A percentile compares a stretch with the other conserved stretches of the same genome.
Evolutionary conservation across 2,329 filamentous ascomycete genomes (phyloP).

Genomic region (Pleomassaria siparia): DNA sequence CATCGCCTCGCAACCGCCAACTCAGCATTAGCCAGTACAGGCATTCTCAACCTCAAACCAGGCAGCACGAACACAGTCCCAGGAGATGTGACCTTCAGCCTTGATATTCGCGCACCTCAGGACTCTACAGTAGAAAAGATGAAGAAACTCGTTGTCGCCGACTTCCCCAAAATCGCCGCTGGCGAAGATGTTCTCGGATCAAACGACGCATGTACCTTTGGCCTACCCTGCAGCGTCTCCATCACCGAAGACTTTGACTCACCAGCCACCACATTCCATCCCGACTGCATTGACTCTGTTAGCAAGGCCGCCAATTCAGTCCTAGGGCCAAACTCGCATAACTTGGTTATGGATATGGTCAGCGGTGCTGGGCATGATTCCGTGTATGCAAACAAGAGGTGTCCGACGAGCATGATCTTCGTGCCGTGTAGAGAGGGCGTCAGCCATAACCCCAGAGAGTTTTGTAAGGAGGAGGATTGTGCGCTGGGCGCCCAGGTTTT

Average conservation of each 20-base stretch:
- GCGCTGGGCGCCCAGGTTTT: constrained; percentile 52
- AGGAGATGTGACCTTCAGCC: constrained; percentile 65
- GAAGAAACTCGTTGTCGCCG: constrained; percentile 57
- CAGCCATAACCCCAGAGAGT: constrained; percentile 52
- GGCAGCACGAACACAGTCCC: constrained; percentile 76
- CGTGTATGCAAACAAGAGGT: constrained; percentile 48
- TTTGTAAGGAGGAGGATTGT: constrained; percentile 49
- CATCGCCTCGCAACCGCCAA: constrained; percentile 63
- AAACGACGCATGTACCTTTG: constrained; percentile 47
- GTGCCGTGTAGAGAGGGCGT: constrained; percentile 51
- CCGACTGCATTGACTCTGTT: constrained; percentile 67
- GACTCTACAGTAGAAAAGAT: constrained; percentile 60
- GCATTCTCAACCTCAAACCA: constrained; percentile 66
- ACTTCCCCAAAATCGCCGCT: constrained; percentile 62
- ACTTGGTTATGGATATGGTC: constrained; percentile 61
- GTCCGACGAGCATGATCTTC: constrained; percentile 53
- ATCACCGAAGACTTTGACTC: constrained; percentile 65
- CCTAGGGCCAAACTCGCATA: constrained; percentile 50
- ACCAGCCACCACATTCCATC: constrained; percentile 61
- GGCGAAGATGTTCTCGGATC: constrained; percentile 56
- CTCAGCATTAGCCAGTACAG: constrained; percentile 67
- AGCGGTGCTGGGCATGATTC: constrained; percentile 66
- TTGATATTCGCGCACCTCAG: constrained; percentile 65
- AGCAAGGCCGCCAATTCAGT: constrained; percentile 62
- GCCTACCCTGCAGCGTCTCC: constrained; percentile 55